Evolutionary conservation across 2,329 filamentous ascomycete genomes (phyloP).

Genomic region (Diplodia scrobiculata): DNA sequence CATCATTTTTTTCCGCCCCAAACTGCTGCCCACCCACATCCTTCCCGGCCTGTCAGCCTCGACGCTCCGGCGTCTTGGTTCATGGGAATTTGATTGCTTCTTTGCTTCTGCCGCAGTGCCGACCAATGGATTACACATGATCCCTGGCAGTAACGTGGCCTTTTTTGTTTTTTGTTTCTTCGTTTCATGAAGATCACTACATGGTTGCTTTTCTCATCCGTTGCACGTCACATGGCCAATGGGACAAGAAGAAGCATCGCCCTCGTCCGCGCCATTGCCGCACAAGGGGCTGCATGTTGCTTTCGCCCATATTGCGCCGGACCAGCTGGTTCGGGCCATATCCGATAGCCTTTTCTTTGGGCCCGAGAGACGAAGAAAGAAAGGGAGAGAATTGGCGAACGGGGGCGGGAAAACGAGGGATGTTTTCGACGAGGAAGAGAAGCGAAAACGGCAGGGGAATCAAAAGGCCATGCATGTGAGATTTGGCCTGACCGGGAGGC

Average conservation of each 20-base stretch:
- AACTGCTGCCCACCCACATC: no score
- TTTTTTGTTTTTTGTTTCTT: not conserved
- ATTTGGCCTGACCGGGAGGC: not conserved
- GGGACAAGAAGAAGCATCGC: not conserved
- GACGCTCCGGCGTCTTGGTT: not conserved
- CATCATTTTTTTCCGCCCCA: no score
- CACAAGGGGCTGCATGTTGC: not conserved
- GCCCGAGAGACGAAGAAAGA: not conserved
- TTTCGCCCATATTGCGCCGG: not conserved
- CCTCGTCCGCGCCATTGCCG: not conserved
- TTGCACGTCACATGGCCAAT: not conserved
- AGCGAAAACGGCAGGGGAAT: not conserved
- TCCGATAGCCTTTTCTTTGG: not conserved
- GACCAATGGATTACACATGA: not conserved
- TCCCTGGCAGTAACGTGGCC: not conserved
- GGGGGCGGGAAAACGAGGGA: not conserved
- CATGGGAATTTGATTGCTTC: not conserved
- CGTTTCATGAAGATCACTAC: not conserved
- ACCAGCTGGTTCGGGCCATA: not conserved
- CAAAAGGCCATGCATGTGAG: conserved; percentile 1
- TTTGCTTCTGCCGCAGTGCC: not conserved
- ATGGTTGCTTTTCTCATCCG: not conserved
- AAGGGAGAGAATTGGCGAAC: not conserved
- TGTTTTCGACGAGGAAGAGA: not conserved
- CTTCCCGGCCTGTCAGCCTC: not conserved